Conservation (phyloP, 768 basidiomycete species). For the Tricholoma sp. region DNA sequence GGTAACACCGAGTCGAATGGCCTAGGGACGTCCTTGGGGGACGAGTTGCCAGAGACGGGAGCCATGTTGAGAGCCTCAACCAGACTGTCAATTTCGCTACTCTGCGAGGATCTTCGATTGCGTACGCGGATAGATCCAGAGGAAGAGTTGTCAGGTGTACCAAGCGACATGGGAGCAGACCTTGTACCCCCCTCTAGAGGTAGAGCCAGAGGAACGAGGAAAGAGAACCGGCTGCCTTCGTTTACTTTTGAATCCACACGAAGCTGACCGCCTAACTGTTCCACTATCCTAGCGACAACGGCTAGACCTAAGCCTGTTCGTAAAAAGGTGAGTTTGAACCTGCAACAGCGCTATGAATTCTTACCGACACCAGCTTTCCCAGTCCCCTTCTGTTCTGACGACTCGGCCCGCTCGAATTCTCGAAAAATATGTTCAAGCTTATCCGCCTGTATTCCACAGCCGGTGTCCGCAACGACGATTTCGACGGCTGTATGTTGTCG, state of each 20-base stretch:
- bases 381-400: constrained; percentile 32
- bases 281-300: constrained; percentile 75
- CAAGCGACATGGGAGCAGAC: constrained; percentile 11
- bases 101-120: constrained; percentile 24
- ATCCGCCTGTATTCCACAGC: constrained; percentile 58
- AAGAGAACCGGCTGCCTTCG: constrained; percentile 67
- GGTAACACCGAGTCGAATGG: background rate
- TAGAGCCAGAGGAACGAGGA: constrained; percentile 59
- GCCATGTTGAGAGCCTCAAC: constrained; percentile 38
- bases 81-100: constrained; percentile 36
- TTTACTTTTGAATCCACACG: constrained; percentile 68
- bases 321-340: background rate
- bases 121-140: constrained; percentile 18
- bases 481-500: constrained; percentile 53
- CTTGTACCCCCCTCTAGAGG: constrained; percentile 12
- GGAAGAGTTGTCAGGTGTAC: constrained; percentile 15
- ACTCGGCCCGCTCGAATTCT: constrained; percentile 75
- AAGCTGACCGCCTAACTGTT: constrained; percentile 74
- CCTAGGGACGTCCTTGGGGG: constrained; percentile 1
- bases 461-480: constrained; percentile 67
- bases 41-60: constrained; percentile 13
- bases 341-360: constrained; percentile 5
- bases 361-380: constrained; percentile 44
- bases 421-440: constrained; percentile 75
- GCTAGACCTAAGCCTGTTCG: constrained; percentile 63